Base-by-base conservation (phyloP, 768 basidiomycete genomes). In the Kwoniella shandongensis region DNA sequence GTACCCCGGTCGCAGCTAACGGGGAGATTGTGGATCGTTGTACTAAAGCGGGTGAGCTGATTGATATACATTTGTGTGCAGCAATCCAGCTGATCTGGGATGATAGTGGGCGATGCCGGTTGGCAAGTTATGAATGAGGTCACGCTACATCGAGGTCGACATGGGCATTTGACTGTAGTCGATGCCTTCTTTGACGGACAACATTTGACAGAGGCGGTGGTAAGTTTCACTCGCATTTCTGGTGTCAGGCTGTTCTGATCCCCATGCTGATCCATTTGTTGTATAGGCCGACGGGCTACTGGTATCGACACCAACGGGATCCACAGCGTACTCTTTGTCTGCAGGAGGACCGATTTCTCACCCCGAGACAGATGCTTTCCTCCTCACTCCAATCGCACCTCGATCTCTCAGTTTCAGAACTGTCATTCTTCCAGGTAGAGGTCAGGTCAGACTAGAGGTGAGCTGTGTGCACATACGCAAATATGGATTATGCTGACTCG, bases 81-180 rank as follows among this genome's bases (percentile, higher is more conserved):
- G 29, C 22, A 12, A 35, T 23, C 27, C 11, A 54, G 44, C 55
- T 50, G 32, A 52, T 27, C 15, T 62, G 15, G 18, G 12, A 4
- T 25, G 26, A 3, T 46, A 70, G 69, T 70, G 22, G 69, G 67
- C 4, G 61, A 65, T 17, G 63, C 59, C 88, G 91, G 87, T 62
- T 92, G 89, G 87, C 92, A 94, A 75, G 93, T 94, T 35, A 93
- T 97, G 91, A 97, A 97, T 71, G 93, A 97, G 76, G 85, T 97
- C 56, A 86, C 90, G 2, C 80, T 97, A 32, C 93, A 97, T 76
- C 85, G 93, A 25, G 93, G 93, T 12, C 84, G 89, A 20, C 89
- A 88, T 63, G 88, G 92, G 0, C 92, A 94, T 67, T 80, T 97
- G 35, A 92, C 91, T 65, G 89, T 90, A 3, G 90, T 96, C 53